Conservation (phyloP, 139 green algal species). For the Pedinophyceae sp. region DNA sequence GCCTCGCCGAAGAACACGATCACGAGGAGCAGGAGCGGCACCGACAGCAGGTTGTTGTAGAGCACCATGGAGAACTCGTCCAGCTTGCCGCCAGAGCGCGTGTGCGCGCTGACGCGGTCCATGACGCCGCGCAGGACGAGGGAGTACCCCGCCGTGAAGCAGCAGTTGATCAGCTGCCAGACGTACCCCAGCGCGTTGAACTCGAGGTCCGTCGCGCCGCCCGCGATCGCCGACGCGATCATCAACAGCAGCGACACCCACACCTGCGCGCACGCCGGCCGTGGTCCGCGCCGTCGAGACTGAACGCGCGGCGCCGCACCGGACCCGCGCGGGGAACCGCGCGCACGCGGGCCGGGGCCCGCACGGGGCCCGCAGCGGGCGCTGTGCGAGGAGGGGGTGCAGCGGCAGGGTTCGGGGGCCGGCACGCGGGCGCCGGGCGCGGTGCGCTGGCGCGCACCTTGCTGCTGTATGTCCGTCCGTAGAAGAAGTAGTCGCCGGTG, state of each 20-base stretch:
- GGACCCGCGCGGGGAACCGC: too few relatives aligned
- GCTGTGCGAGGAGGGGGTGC: too few relatives aligned
- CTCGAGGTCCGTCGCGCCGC: constrained; percentile 58
- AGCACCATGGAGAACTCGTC: constrained; percentile 35
- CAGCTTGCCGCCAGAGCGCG: background rate
- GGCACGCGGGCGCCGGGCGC: too few relatives aligned
- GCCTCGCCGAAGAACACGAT: constrained; percentile 43
- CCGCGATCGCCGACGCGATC: constrained; percentile 50
- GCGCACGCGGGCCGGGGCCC: too few relatives aligned
- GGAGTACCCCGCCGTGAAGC: constrained; percentile 62
- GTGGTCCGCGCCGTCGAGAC: too few relatives aligned
- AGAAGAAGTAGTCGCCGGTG: constrained; percentile 57
- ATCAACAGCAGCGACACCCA: constrained; percentile 66
- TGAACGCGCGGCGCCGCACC: too few relatives aligned
- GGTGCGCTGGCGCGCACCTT: too few relatives aligned
- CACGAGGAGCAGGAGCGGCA: constrained; percentile 58
- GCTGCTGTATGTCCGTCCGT: constrained; percentile 28
- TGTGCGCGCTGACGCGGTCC: constrained; percentile 36
- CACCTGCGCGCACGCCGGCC: too few relatives aligned
- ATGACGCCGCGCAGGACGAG: constrained; percentile 67
- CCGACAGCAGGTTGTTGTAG: constrained; percentile 87
- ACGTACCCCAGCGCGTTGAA: constrained; percentile 33
- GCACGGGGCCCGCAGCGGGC: too few relatives aligned
- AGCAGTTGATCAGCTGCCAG: constrained; percentile 64
- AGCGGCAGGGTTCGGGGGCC: too few relatives aligned